Evolutionary conservation across 2,329 filamentous ascomycete genomes (phyloP).

Genomic region (Calonectria montana): DNA sequence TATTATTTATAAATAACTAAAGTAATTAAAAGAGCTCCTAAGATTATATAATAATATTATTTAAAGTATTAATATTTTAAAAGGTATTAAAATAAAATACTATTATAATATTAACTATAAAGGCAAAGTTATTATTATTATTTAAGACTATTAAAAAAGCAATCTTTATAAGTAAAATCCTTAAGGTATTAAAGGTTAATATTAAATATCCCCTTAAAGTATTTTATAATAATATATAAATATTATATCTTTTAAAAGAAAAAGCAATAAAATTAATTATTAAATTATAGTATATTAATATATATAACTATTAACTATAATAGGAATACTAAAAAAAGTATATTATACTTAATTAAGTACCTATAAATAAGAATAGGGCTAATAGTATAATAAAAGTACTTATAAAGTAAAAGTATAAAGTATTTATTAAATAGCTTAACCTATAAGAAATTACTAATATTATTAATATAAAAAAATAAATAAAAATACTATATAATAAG

Average conservation of each 20-base stretch:
- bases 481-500: too few relatives aligned
- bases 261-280: neutral
- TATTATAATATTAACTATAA: neutral
- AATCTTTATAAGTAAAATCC: neutral
- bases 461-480: too few relatives aligned
- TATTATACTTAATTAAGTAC: too few relatives aligned
- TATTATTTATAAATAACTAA: neutral
- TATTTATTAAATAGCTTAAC: too few relatives aligned
- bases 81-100: neutral
- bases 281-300: neutral
- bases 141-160: neutral
- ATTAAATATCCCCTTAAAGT: neutral
- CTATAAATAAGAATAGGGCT: too few relatives aligned
- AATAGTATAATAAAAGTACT: too few relatives aligned
- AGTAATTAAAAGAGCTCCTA: neutral
- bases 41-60: neutral
- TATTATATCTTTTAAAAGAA: neutral
- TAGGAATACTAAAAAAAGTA: too few relatives aligned
- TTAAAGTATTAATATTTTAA: neutral
- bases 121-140: neutral
- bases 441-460: too few relatives aligned
- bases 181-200: neutral
- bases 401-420: too few relatives aligned
- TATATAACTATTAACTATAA: neutral
- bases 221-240: neutral